Percentiles rank a stretch among this genome's conserved stretches.
Evolutionary conservation across 768 basidiomycete species (phyloP).

Genomic region (Phanerochaete carnosa): DNA sequence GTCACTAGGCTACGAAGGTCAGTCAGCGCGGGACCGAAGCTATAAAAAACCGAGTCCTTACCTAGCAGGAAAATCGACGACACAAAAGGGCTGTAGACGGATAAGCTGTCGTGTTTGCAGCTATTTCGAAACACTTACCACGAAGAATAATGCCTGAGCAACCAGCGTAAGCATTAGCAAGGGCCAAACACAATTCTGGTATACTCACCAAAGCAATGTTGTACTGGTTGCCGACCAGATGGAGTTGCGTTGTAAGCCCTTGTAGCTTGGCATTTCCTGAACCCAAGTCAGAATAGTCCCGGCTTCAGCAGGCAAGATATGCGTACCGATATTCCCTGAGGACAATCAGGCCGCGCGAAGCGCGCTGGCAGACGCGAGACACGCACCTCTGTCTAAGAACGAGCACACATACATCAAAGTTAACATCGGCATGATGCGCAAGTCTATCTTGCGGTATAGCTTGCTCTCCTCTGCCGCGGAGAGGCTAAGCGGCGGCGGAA

Average conservation of each 20-base stretch:
- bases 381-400: constrained; percentile 27
- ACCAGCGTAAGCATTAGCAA: no score
- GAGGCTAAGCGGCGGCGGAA: constrained; percentile 16
- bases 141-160: constrained; percentile 60
- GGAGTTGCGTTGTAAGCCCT: constrained; percentile 27
- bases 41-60: constrained; percentile 23
- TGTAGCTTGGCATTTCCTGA: constrained; percentile 24
- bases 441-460: constrained; percentile 20
- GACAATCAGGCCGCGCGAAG: not conserved
- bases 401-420: constrained; percentile 29
- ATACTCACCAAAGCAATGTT: constrained; percentile 11
- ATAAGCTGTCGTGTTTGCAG: not conserved
- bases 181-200: no score
- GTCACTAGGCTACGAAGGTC: constrained; percentile 41
- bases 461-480: constrained; percentile 45
- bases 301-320: not conserved
- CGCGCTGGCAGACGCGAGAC: not conserved
- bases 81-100: constrained; percentile 45
- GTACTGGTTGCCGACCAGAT: constrained; percentile 23
- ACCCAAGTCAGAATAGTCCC: not conserved
- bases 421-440: constrained; percentile 27
- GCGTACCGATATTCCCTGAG: not conserved
- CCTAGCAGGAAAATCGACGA: constrained; percentile 71
- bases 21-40: not conserved
- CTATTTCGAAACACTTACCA: constrained; percentile 37